Evolutionary conservation across 2,329 filamentous ascomycete species (phyloP).

Genomic region (Escovopsis sp.): DNA sequence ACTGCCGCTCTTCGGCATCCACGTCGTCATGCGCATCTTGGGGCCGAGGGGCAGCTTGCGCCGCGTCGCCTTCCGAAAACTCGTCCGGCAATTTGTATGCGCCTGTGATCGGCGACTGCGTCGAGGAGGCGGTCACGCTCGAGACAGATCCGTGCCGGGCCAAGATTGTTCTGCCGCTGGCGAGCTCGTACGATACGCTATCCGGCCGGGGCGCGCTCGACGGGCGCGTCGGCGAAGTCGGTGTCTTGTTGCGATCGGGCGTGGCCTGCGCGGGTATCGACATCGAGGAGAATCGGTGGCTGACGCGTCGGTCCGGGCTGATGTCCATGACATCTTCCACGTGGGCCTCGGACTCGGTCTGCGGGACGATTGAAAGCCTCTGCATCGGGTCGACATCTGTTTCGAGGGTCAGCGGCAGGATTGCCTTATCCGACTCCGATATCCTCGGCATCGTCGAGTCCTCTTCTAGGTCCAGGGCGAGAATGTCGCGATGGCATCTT

Average conservation of each 20-base stretch:
- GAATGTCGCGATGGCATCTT: constrained; percentile 78
- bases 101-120: constrained; percentile 11
- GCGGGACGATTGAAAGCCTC: constrained; percentile 9
- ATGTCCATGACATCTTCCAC: constrained; percentile 12
- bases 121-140: constrained; percentile 15
- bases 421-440: too few relatives aligned
- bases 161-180: constrained; percentile 8
- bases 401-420: constrained; percentile 4
- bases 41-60: constrained; percentile 1
- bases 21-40: constrained; percentile 26
- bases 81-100: constrained; percentile 8
- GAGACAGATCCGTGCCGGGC: constrained; percentile 17
- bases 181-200: too few relatives aligned
- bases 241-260: constrained; percentile 12
- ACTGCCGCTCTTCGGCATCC: constrained; percentile 51
- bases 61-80: constrained; percentile 8
- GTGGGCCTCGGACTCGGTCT: constrained; percentile 14
- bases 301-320: constrained; percentile 13
- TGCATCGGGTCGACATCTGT: constrained; percentile 13
- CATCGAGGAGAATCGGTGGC: constrained; percentile 8
- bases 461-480: constrained; percentile 72
- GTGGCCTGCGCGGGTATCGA: constrained; percentile 3
- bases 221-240: constrained; percentile 16
- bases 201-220: constrained; percentile 9
- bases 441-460: constrained; percentile 27